Conservation (phyloP, 768 basidiomycete species). For the Candolleomyces aberdarensis region DNA sequence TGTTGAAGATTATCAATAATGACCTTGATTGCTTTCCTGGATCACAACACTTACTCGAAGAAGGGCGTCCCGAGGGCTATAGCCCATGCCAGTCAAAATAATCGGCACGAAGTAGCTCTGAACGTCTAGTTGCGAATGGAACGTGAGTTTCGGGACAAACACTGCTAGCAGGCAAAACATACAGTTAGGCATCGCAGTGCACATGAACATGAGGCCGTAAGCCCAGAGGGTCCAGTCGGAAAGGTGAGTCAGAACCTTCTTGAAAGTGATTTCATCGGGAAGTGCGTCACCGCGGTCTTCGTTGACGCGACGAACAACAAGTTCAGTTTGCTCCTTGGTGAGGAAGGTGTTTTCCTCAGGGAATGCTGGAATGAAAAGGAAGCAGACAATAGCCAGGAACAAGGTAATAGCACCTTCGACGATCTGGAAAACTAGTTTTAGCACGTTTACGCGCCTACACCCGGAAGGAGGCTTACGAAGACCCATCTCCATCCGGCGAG, state of each 20-base stretch:
- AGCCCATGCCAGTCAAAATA: conserved; percentile 46
- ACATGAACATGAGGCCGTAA: conserved; percentile 40
- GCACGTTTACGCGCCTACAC: not conserved
- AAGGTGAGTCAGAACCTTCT: conserved; percentile 25
- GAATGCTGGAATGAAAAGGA: conserved; percentile 22
- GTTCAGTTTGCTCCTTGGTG: conserved; percentile 23
- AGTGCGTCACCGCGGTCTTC: conserved; percentile 30
- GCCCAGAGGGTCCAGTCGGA: conserved; percentile 32
- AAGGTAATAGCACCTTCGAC: conserved; percentile 25
- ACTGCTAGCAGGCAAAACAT: conserved; percentile 6
- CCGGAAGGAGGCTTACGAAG: conserved; percentile 3
- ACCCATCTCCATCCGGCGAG: too few species aligned
- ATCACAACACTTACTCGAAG: conserved; percentile 32
- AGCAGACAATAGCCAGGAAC: conserved; percentile 18
- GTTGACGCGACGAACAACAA: conserved; percentile 26
- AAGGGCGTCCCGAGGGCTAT: conserved; percentile 31
- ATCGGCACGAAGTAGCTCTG: conserved; percentile 46
- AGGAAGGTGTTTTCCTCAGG: conserved; percentile 26
- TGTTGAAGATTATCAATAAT: not conserved
- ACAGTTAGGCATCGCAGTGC: conserved; percentile 43
- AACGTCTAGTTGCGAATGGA: conserved; percentile 24
- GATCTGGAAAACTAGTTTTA: conserved; percentile 12
- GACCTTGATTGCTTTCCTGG: not conserved
- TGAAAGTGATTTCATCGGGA: conserved; percentile 23
- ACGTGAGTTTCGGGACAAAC: not conserved